A percentile compares a stretch with the other conserved stretches of the same genome.
Evolutionary conservation across 306 rosid genomes (phyloP).

Genomic region (Cyamopsis tetragonoloba): DNA sequence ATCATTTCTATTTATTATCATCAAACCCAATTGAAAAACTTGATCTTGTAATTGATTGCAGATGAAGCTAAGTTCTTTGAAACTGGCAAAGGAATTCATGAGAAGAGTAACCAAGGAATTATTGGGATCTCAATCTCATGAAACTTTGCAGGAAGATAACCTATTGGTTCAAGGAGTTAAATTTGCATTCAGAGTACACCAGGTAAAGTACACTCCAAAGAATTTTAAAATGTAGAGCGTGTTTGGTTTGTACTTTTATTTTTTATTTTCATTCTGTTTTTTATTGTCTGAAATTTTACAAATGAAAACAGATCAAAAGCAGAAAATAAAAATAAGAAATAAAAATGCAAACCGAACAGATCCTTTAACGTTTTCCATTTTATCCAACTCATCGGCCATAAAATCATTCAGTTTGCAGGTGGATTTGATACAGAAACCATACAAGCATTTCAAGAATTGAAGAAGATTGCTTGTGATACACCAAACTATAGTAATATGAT

Average conservation of each 20-base stretch:
- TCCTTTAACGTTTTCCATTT: not conserved
- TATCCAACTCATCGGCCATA: constrained; percentile 13
- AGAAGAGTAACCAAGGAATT: constrained; percentile 51
- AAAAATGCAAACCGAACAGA: too few species aligned
- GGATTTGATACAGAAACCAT: constrained; percentile 70
- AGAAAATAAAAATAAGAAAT: too few species aligned
- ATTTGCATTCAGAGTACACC: constrained; percentile 86
- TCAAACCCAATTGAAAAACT: not conserved
- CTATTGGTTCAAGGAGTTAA: constrained; percentile 70
- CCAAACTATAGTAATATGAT: constrained; percentile 29
- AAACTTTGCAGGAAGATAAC: constrained; percentile 45
- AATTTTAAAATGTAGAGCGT: too few species aligned
- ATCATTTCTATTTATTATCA: not conserved
- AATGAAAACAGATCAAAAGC: too few species aligned
- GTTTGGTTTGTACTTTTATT: too few species aligned
- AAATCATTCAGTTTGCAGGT: constrained; percentile 78
- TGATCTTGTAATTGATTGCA: constrained; percentile 21
- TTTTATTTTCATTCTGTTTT: too few species aligned
- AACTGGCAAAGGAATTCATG: constrained; percentile 68
- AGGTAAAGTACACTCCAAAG: constrained; percentile 45
- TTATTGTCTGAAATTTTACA: too few species aligned
- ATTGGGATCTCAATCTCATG: constrained; percentile 32
- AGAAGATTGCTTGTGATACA: constrained; percentile 41
- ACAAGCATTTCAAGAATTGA: constrained; percentile 58
- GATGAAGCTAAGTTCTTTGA: constrained; percentile 78